These are phyloP conservation scores for Pouteria campechiana DNA, from an alignment of 179 eudicot species.

Conservation along the genomic window DNA sequence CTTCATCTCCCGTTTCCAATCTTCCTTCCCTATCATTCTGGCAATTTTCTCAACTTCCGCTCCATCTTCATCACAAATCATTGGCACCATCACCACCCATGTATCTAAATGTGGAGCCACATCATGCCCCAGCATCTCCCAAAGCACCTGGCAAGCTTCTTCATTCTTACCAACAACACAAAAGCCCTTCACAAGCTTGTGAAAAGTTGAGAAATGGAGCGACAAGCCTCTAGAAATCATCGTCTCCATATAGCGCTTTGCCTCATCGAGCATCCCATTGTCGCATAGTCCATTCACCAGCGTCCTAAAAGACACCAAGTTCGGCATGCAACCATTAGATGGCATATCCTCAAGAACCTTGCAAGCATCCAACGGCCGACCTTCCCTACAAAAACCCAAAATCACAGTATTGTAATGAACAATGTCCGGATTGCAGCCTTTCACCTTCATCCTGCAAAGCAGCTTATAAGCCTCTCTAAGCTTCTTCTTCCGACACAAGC, in stretches of 20 bases:
- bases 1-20: conserved; percentile 47
- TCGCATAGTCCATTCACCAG: conserved; percentile 72
- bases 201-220: conserved; percentile 75
- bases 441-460: conserved; percentile 83
- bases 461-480: conserved; percentile 92
- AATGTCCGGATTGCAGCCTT: conserved; percentile 89
- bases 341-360: conserved; percentile 80
- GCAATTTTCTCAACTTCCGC: too few relatives aligned
- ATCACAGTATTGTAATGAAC: conserved; percentile 82
- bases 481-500: conserved; percentile 90
- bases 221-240: conserved; percentile 70
- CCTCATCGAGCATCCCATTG: conserved; percentile 74
- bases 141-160: conserved; percentile 58
- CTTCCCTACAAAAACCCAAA: conserved; percentile 65
- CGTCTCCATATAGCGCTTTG: conserved; percentile 39
- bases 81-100: conserved; percentile 64
- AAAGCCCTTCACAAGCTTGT: conserved; percentile 49
- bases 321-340: conserved; percentile 71
- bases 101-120: conserved; percentile 54
- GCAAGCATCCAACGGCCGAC: conserved; percentile 64
- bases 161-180: conserved; percentile 68
- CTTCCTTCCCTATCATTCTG: conserved; percentile 33
- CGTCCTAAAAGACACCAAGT: conserved; percentile 70
- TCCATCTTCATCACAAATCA: conserved; percentile 50
- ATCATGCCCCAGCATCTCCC: conserved; percentile 36